These are phyloP conservation scores for Litsea cubeba DNA, from an alignment of 164 flowering plant species.

Conservation along the genomic window DNA sequence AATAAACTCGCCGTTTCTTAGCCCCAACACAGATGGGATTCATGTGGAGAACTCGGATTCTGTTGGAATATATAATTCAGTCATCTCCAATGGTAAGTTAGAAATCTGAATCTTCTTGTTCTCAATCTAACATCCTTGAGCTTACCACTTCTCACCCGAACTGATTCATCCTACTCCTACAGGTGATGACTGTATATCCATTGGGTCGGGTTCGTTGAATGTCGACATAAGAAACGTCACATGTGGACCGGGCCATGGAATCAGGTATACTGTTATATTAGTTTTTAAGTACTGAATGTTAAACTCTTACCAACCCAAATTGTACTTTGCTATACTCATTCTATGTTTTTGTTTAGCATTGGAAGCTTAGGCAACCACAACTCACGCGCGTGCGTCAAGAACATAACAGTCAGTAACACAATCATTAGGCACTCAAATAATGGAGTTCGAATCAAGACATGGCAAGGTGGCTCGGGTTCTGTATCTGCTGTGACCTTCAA, in stretches of 20 bases:
- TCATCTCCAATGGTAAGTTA: conserved; percentile 59
- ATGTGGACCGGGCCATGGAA: conserved; percentile 91
- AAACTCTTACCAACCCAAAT: not conserved
- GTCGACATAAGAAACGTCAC: conserved; percentile 74
- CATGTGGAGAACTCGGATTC: conserved; percentile 63
- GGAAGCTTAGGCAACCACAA: conserved; percentile 83
- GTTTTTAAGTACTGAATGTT: not conserved
- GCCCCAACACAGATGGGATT: conserved; percentile 93
- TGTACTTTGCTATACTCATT: not conserved
- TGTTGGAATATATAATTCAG: conserved; percentile 59
- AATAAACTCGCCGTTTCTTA: conserved; percentile 55
- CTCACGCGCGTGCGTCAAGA: conserved; percentile 73
- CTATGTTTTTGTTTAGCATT: conserved; percentile 47
- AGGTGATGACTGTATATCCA: conserved; percentile 90
- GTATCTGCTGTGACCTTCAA: conserved; percentile 59
- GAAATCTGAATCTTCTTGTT: not conserved
- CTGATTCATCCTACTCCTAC: conserved; percentile 5
- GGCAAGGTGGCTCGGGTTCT: conserved; percentile 88
- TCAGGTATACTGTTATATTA: conserved; percentile 45
- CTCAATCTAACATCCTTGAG: not conserved
- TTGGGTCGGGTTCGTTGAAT: conserved; percentile 64
- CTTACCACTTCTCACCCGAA: not conserved
- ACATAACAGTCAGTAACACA: conserved; percentile 56
- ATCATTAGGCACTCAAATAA: conserved; percentile 61
- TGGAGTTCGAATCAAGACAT: conserved; percentile 84